Conservation (phyloP, 768 basidiomycete species). For the Chalciporus pseudorubinellus region DNA sequence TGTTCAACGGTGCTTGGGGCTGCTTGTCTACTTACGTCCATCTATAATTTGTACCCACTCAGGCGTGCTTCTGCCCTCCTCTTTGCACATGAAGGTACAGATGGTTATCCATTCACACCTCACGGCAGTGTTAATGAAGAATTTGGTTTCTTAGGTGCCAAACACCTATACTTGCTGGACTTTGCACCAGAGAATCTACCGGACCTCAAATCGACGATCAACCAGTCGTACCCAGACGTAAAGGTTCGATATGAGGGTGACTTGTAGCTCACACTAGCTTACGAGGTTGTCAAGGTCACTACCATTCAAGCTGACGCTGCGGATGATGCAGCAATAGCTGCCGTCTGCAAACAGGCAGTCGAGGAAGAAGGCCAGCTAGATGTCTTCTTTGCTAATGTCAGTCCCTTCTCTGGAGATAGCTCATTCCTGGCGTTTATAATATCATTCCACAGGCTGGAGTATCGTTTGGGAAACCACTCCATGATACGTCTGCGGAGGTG, state of each 20-base stretch:
- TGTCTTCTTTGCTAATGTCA: slow-evolving; percentile 92
- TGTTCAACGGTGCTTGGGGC: slow-evolving; percentile 8
- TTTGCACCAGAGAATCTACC: slow-evolving; percentile 66
- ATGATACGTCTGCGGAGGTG: slow-evolving; percentile 54
- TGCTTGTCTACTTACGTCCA: slow-evolving; percentile 11
- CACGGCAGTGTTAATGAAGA: slow-evolving; percentile 1
- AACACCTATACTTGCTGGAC: slow-evolving; percentile 75
- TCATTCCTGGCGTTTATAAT: too few species aligned
- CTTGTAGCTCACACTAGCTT: slow-evolving; percentile 4
- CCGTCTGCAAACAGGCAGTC: slow-evolving; percentile 68
- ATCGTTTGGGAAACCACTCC: slow-evolving; percentile 42
- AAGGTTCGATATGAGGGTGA: slow-evolving; percentile 46
- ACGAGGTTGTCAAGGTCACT: slow-evolving; percentile 61
- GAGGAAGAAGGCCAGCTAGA: slow-evolving; percentile 85
- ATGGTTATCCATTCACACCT: background rate
- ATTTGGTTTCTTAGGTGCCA: slow-evolving; percentile 51
- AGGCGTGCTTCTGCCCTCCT: slow-evolving; percentile 72
- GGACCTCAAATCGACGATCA: slow-evolving; percentile 66
- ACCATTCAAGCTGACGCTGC: slow-evolving; percentile 80
- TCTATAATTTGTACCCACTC: slow-evolving; percentile 4
- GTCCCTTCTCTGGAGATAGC: slow-evolving; percentile 17
- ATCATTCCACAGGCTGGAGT: slow-evolving; percentile 67
- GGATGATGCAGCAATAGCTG: slow-evolving; percentile 65
- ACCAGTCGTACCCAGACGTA: slow-evolving; percentile 68
- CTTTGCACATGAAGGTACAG: slow-evolving; percentile 76